These are phyloP conservation scores for Colletotrichum chlorophyti DNA, from an alignment of 2,329 filamentous ascomycete species.

Conservation along the genomic window DNA sequence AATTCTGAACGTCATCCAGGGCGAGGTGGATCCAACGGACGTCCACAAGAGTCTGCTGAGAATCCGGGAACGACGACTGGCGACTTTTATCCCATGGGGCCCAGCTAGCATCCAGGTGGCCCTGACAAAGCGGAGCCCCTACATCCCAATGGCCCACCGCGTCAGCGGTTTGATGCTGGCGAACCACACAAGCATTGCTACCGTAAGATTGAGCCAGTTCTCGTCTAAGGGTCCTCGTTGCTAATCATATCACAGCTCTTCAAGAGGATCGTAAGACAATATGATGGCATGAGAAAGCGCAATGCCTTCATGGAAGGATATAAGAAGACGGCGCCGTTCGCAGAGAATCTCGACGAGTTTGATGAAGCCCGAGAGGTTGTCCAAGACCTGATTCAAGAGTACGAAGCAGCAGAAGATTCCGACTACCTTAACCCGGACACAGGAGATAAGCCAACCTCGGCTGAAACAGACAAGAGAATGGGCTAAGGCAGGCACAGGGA, in stretches of 20 bases:
- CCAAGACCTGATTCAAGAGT: conserved; percentile 88
- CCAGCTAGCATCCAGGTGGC: conserved; percentile 98
- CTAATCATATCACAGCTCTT: conserved; percentile 67
- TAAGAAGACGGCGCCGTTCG: conserved; percentile 93
- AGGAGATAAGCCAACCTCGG: conserved; percentile 58
- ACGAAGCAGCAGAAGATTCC: conserved; percentile 90
- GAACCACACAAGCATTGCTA: conserved; percentile 97
- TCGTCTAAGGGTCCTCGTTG: not conserved
- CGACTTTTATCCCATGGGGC: conserved; percentile 98
- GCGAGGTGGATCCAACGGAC: conserved; percentile 96
- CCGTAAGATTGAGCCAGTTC: conserved; percentile 55
- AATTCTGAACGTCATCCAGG: conserved; percentile 98
- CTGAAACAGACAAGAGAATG: conserved; percentile 59
- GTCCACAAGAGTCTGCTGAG: conserved; percentile 97
- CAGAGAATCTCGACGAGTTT: conserved; percentile 91
- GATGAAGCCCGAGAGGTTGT: conserved; percentile 94
- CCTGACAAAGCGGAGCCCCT: conserved; percentile 94
- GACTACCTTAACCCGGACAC: conserved; percentile 85
- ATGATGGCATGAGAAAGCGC: conserved; percentile 92
- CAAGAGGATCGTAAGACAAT: conserved; percentile 90
- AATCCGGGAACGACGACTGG: conserved; percentile 91
- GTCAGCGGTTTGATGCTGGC: conserved; percentile 97
- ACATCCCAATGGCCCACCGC: conserved; percentile 90
- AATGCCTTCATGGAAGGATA: conserved; percentile 97
- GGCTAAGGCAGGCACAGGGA: conserved; percentile 35